phyloP scores from a whole-genome alignment of 1,284 basidiomycete genomes.

The Cutaneotrichosporon mucoides region DNA sequence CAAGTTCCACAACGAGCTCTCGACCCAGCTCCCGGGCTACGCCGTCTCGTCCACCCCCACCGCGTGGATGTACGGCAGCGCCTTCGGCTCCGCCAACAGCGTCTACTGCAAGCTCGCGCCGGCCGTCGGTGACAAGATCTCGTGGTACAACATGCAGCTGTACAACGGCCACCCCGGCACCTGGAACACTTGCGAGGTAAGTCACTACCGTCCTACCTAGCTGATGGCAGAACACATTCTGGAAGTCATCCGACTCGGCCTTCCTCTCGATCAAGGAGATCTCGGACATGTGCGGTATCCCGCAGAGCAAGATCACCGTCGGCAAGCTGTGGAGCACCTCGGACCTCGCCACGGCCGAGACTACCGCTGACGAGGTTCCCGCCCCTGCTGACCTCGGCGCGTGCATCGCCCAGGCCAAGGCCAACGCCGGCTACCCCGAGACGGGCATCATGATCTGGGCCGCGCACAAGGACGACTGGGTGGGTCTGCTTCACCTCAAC shows the following conservation, averaged over 20 bases:
- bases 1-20: constrained; percentile 43
- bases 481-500: no score
- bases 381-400: constrained; percentile 9
- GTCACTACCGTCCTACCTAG: neutral
- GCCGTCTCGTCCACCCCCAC: constrained; percentile 42
- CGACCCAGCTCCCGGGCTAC: constrained; percentile 32
- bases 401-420: constrained; percentile 15
- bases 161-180: constrained; percentile 36
- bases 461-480: constrained; percentile 13
- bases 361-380: constrained; percentile 10
- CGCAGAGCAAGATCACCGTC: constrained; percentile 13
- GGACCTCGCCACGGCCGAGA: constrained; percentile 12
- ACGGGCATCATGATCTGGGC: constrained; percentile 22
- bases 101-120: constrained; percentile 41
- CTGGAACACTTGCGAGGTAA: constrained; percentile 21
- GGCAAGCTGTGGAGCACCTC: constrained; percentile 16
- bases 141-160: constrained; percentile 48
- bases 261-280: constrained; percentile 18
- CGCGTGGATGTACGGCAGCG: constrained; percentile 20
- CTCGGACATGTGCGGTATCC: constrained; percentile 14
- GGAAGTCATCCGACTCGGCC: constrained; percentile 9
- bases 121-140: constrained; percentile 27
- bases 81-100: constrained; percentile 11
- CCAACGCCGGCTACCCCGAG: constrained; percentile 5
- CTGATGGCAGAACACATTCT: constrained; percentile 3